Evolutionary conservation across 306 rosid genomes (phyloP).

Genomic region (Crataegus laevigata): DNA sequence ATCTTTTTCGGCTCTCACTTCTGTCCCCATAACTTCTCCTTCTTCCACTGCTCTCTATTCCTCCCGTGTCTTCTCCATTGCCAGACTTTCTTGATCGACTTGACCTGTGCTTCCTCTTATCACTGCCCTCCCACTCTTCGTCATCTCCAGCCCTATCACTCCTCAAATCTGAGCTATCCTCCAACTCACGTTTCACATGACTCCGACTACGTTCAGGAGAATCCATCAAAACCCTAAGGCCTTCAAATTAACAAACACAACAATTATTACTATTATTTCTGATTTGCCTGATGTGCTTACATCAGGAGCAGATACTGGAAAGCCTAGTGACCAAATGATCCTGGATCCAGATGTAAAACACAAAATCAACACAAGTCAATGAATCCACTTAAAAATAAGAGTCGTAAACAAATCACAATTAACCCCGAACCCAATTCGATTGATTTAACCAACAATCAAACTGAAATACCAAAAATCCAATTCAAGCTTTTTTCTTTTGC

Average conservation of each 20-base stretch:
- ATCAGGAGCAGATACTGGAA: background rate
- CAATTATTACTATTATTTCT: background rate
- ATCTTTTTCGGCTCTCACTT: constrained; percentile 46
- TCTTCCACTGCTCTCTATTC: constrained; percentile 51
- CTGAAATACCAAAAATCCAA: background rate
- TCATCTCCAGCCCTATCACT: constrained; percentile 58
- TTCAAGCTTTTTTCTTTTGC: background rate
- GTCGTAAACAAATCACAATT: background rate
- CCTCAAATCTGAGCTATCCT: constrained; percentile 46
- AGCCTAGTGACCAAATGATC: background rate
- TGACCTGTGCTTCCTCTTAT: constrained; percentile 76
- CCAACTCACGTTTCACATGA: constrained; percentile 35
- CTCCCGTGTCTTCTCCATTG: constrained; percentile 59
- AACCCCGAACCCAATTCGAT: background rate
- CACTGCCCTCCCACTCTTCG: constrained; percentile 66
- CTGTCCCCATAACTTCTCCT: constrained; percentile 53
- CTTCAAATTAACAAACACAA: background rate
- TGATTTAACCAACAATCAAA: background rate
- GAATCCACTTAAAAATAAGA: background rate
- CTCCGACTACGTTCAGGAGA: constrained; percentile 44
- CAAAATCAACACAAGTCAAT: background rate
- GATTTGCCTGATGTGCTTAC: background rate
- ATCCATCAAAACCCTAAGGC: constrained; percentile 30
- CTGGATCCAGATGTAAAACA: background rate
- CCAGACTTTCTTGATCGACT: constrained; percentile 59